phyloP scores from a whole-genome alignment of 2,329 filamentous ascomycete species.

The Grosmannia clavigera region DNA sequence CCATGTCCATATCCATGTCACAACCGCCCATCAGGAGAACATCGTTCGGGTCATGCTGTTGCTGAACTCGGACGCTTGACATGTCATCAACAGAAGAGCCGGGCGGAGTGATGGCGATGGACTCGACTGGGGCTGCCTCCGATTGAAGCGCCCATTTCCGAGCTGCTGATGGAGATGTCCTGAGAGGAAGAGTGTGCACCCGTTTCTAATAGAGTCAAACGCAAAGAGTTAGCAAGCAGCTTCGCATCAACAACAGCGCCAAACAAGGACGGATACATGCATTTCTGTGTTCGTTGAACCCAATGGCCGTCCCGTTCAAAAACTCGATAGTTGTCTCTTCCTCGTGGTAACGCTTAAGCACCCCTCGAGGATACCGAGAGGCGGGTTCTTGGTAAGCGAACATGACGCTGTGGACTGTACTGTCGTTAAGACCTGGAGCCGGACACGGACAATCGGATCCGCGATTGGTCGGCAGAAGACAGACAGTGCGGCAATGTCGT shows the following conservation, averaged over 20 bases:
- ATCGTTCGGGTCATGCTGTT: slow-evolving; percentile 2
- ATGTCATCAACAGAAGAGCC: slow-evolving; percentile 27
- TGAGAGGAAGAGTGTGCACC: slow-evolving; percentile 35
- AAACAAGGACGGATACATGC: slow-evolving; percentile 21
- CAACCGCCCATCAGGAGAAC: slow-evolving; percentile 11
- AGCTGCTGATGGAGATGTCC: slow-evolving; percentile 29
- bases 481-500: too few relatives aligned
- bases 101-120: slow-evolving; percentile 25
- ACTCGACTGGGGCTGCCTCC: slow-evolving; percentile 15
- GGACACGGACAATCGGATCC: too few relatives aligned
- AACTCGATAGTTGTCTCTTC: slow-evolving; percentile 26
- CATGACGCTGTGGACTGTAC: slow-evolving; percentile 3
- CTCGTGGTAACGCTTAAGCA: slow-evolving; percentile 33
- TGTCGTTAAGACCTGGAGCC: too few relatives aligned
- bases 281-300: slow-evolving; percentile 38
- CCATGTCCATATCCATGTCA: slow-evolving; percentile 40
- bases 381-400: slow-evolving; percentile 1
- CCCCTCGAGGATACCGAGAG: slow-evolving; percentile 21
- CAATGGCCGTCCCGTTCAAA: slow-evolving; percentile 21
- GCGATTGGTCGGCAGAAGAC: too few relatives aligned
- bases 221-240: slow-evolving; percentile 3
- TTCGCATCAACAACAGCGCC: not conserved
- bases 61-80: not conserved
- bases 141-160: slow-evolving; percentile 21
- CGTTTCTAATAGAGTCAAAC: slow-evolving; percentile 32